Base-by-base conservation (phyloP, 2,329 filamentous ascomycete genomes). In the Penicillium italicum region DNA sequence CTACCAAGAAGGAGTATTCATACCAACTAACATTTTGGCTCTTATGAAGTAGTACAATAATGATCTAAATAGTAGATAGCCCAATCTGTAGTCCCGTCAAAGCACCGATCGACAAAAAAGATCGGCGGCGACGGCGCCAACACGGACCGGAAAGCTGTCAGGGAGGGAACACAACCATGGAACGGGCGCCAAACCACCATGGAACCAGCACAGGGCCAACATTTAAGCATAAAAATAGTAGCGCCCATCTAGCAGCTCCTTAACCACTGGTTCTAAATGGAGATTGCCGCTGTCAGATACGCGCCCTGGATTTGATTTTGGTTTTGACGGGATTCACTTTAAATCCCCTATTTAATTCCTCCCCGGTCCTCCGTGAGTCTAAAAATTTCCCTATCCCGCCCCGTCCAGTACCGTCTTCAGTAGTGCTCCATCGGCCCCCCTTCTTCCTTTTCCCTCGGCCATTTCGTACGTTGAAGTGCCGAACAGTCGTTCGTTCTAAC, bases 161-260 rank as follows among this genome's bases (percentile, higher is more conserved):
- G 52, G 33, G 42, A 38, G 30, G 38, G 28, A 41, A 48, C 31
- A 41, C 44, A 63, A 60, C 58, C 62, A 58, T 61, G 62, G 62
- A 64, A 55, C 50, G 28, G 36, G 7, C 36, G 49, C 56, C 38
- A 55, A 62, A 53, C 49, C 52, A 53, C 56, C 52, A 56, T 46
- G 57, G 55, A 53, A 58, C 55, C 50, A 52, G 42, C 26, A 10
- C 20, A 43, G 20, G 22, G 38, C 16, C 48, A 54, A 33, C 26
- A 57, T 57, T 65, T 65, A 65, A 63, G 63, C 62, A 63, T 65
- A 65, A 65, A 43, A 43, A 50, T 43, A 50, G 56, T 64, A 62
- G 62, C 62, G 60, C 54, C 62, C 47, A 51, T 43, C 38, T 60
- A 47, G n/a, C 14, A 47, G 20, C 34, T 47, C 8, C 20, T 46